Conservation (phyloP, 192 early-diverging fungal genomes). For the Coemansia javaensis region DNA sequence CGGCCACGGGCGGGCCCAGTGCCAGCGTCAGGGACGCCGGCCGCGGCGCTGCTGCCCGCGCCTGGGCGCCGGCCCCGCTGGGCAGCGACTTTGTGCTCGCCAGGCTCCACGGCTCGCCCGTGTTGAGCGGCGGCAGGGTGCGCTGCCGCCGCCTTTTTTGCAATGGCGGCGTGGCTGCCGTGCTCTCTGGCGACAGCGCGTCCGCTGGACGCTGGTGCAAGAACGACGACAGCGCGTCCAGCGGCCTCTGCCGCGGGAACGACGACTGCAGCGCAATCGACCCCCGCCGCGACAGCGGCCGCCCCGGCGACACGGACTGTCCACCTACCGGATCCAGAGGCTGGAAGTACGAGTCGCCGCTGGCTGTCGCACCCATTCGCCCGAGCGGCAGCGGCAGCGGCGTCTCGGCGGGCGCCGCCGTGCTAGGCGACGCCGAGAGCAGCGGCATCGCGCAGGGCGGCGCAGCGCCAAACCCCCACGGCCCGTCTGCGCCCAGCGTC, state of each 20-base stretch:
- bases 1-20: not conserved
- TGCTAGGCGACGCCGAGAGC: too few relatives aligned
- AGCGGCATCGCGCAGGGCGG: too few relatives aligned
- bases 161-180: conserved; percentile 2
- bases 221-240: too few relatives aligned
- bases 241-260: conserved; percentile 20
- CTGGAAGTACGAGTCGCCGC: conserved; percentile 15
- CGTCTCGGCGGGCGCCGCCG: not conserved
- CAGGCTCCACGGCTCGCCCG: conserved; percentile 12
- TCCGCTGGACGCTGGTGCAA: not conserved
- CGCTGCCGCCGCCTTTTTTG: conserved; percentile 2
- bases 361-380: too few relatives aligned
- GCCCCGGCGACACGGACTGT: too few relatives aligned
- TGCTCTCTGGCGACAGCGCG: too few relatives aligned
- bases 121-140: conserved; percentile 1
- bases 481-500: too few relatives aligned
- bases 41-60: not conserved
- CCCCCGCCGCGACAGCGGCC: conserved; percentile 25
- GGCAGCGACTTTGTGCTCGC: conserved; percentile 36
- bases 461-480: too few relatives aligned
- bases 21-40: not conserved
- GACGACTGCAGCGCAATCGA: conserved; percentile 44
- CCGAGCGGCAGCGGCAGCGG: not conserved
- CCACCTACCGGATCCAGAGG: too few relatives aligned
- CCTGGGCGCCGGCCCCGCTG: not conserved